Conservation (phyloP, 805 yeast genomes). For the Wickerhamiella bombiphila region DNA sequence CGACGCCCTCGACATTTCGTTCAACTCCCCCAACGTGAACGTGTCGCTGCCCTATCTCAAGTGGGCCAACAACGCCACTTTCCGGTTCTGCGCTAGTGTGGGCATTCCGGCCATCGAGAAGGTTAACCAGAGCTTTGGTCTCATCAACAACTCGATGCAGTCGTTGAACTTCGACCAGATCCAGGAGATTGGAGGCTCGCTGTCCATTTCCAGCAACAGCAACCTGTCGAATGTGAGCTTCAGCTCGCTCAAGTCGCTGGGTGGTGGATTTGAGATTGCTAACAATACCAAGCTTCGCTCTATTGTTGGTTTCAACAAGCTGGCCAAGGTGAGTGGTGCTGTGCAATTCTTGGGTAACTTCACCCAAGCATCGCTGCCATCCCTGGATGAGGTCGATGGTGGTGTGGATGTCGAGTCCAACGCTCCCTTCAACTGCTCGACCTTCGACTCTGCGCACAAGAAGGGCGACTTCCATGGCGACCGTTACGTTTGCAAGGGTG, state of each 20-base stretch:
- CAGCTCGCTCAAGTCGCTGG: slow-evolving; percentile 54
- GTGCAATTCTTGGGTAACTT: slow-evolving; percentile 67
- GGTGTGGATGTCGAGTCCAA: slow-evolving; percentile 69
- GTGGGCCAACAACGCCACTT: slow-evolving; percentile 79
- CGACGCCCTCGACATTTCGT: slow-evolving; percentile 61
- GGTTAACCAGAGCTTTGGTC: slow-evolving; percentile 72
- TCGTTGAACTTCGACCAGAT: slow-evolving; percentile 31
- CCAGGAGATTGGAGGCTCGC: slow-evolving; percentile 60
- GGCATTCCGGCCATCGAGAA: slow-evolving; percentile 51
- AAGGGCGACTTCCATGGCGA: slow-evolving; percentile 86
- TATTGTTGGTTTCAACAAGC: slow-evolving; percentile 58
- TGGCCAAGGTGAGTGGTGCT: slow-evolving; percentile 78
- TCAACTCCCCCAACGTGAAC: slow-evolving; percentile 70
- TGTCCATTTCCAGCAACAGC: slow-evolving; percentile 60
- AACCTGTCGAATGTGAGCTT: slow-evolving; percentile 56
- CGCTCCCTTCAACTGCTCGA: slow-evolving; percentile 59
- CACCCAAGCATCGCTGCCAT: slow-evolving; percentile 59
- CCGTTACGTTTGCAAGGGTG: slow-evolving; percentile 38
- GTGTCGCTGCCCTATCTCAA: slow-evolving; percentile 36
- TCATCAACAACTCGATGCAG: slow-evolving; percentile 52
- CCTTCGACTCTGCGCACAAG: slow-evolving; percentile 55
- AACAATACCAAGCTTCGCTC: slow-evolving; percentile 62
- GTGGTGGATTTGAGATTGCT: slow-evolving; percentile 86
- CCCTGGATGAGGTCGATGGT: slow-evolving; percentile 72
- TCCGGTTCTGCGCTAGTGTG: slow-evolving; percentile 66